phyloP scores from a whole-genome alignment of 192 early-diverging fungal genomes.

The Kickxella alabastrina region DNA sequence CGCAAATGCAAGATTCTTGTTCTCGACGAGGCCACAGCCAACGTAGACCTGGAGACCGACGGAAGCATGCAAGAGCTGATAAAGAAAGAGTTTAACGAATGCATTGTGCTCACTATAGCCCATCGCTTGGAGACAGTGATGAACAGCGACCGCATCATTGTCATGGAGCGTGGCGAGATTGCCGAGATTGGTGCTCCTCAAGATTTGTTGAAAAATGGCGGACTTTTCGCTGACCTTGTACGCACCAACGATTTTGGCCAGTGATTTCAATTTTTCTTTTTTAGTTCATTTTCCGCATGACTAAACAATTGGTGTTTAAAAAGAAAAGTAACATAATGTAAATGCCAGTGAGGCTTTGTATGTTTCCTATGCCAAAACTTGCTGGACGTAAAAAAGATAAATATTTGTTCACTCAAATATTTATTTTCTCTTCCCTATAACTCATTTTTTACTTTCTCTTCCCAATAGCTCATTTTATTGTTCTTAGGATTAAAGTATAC shows the following conservation, averaged over 20 bases:
- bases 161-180: conserved; percentile 50
- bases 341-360: too few relatives aligned
- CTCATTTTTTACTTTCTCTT: too few relatives aligned
- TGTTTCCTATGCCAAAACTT: too few relatives aligned
- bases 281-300: conserved; percentile 1
- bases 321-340: too few relatives aligned
- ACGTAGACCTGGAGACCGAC: conserved; percentile 44
- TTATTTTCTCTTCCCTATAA: too few relatives aligned
- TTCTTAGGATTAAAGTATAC: too few relatives aligned
- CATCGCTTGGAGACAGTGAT: conserved; percentile 65
- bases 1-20: conserved; percentile 52
- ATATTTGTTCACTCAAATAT: too few relatives aligned
- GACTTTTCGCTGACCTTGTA: conserved; percentile 4
- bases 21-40: conserved; percentile 64
- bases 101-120: conserved; percentile 58
- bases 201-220: conserved; percentile 9
- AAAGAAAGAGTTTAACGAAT: conserved; percentile 46
- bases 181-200: conserved; percentile 6
- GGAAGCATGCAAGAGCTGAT: conserved; percentile 13
- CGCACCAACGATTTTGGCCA: conserved; percentile 1
- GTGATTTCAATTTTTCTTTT: not conserved
- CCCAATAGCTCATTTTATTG: too few relatives aligned
- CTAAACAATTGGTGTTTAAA: too few relatives aligned
- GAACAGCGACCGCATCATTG: conserved; percentile 66
- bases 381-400: too few relatives aligned